phyloP scores from a whole-genome alignment of 2,329 filamentous ascomycete species.

The Elsinoe arachidis region DNA sequence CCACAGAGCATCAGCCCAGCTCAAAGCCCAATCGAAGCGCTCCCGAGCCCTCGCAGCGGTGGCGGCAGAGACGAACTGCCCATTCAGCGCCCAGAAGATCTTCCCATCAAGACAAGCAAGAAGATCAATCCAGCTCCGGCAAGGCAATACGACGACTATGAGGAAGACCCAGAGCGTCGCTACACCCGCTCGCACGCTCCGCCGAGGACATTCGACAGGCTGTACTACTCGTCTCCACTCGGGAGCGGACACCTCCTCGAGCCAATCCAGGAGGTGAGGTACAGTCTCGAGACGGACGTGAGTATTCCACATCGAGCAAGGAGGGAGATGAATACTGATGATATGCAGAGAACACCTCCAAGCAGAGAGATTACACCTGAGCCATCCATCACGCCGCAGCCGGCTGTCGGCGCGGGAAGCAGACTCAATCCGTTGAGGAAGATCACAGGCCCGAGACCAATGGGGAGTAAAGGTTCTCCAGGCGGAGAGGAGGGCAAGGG shows the following conservation, averaged over 20 bases:
- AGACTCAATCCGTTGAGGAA: constrained; percentile 25
- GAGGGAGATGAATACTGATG: not conserved
- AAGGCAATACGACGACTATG: constrained; percentile 20
- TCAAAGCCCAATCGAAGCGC: constrained; percentile 1
- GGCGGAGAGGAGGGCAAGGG: not conserved
- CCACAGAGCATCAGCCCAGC: constrained; percentile 12
- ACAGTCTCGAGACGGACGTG: constrained; percentile 41
- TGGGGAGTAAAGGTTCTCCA: constrained; percentile 29
- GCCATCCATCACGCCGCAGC: constrained; percentile 14
- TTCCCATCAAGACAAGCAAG: not conserved
- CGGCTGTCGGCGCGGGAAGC: not conserved
- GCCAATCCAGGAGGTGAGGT: constrained; percentile 44
- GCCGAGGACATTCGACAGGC: constrained; percentile 12
- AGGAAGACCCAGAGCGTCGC: constrained; percentile 10
- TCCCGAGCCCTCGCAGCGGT: constrained; percentile 31
- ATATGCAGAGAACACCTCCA: not conserved
- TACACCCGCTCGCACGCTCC: not conserved
- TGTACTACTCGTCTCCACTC: constrained; percentile 27
- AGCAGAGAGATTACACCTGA: constrained; percentile 23
- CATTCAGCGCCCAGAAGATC: constrained; percentile 41
- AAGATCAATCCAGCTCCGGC: not conserved
- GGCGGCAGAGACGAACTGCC: constrained; percentile 51
- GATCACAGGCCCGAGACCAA: constrained; percentile 42
- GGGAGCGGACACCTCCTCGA: constrained; percentile 34
- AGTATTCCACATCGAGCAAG: not conserved